These are phyloP conservation scores for Teratosphaeria viscida DNA, from an alignment of 2,329 filamentous ascomycete genomes.

Conservation along the genomic window DNA sequence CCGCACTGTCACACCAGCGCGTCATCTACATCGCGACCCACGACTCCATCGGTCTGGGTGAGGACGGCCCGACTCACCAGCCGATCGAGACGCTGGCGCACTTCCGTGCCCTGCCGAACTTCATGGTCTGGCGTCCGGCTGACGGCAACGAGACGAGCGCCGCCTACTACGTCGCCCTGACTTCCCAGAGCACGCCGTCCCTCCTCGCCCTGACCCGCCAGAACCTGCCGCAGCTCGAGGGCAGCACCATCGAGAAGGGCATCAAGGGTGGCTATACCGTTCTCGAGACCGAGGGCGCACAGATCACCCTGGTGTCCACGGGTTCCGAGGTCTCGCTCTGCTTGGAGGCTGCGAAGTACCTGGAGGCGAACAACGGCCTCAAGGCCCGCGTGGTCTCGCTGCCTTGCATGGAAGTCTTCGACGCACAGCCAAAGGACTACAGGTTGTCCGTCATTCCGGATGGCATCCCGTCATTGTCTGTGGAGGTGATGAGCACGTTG, in stretches of 20 bases:
- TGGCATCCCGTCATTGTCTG: slow-evolving; percentile 81
- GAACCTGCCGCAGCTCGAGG: slow-evolving; percentile 96
- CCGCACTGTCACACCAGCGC: slow-evolving; percentile 80
- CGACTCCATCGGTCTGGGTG: slow-evolving; percentile 97
- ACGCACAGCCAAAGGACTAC: slow-evolving; percentile 90
- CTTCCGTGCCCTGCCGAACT: slow-evolving; percentile 97
- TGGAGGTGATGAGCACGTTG: slow-evolving; percentile 95
- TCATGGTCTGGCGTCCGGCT: slow-evolving; percentile 98
- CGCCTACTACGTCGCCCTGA: slow-evolving; percentile 92
- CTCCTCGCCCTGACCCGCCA: slow-evolving; percentile 93
- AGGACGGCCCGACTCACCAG: slow-evolving; percentile 97
- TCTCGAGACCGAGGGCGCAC: slow-evolving; percentile 71
- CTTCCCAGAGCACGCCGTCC: slow-evolving; percentile 77
- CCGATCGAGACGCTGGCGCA: slow-evolving; percentile 96
- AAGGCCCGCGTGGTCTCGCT: slow-evolving; percentile 88
- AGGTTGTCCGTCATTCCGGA: slow-evolving; percentile 84
- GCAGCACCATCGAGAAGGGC: slow-evolving; percentile 77
- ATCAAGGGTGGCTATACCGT: slow-evolving; percentile 93
- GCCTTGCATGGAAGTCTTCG: slow-evolving; percentile 95
- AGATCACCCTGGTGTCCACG: slow-evolving; percentile 84
- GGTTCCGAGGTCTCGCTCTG: slow-evolving; percentile 93
- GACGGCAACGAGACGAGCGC: slow-evolving; percentile 97
- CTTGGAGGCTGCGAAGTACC: slow-evolving; percentile 82
- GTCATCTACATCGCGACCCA: slow-evolving; percentile 94
- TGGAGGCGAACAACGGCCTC: slow-evolving; percentile 79